Evolutionary conservation across 495 filamentous ascomycete genomes (phyloP).

Genomic region (Penicillium parvum): DNA sequence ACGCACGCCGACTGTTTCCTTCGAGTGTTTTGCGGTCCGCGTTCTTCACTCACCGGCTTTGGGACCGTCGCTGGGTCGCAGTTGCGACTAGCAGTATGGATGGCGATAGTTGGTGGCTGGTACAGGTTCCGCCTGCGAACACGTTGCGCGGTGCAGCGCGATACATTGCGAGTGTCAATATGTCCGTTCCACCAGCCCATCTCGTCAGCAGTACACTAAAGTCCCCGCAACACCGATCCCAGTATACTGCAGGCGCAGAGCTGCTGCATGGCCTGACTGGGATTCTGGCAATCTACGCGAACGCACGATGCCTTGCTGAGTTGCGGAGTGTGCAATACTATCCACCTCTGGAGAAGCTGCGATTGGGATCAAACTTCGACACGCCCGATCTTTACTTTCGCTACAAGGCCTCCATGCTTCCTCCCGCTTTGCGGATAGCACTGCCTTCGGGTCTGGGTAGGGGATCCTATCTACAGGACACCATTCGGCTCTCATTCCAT

Average conservation of each 20-base stretch:
- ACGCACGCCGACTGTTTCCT: conserved; percentile 57
- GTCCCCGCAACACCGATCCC: conserved; percentile 12
- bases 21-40: conserved; percentile 53
- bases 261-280: conserved; percentile 38
- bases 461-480: conserved; percentile 30
- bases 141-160: conserved; percentile 5
- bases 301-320: conserved; percentile 36
- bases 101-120: conserved; percentile 73
- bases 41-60: conserved; percentile 61
- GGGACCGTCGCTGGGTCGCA: conserved; percentile 63
- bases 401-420: conserved; percentile 32
- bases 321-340: conserved; percentile 28
- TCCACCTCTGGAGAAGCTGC: conserved; percentile 34
- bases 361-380: conserved; percentile 26
- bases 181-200: conserved; percentile 21
- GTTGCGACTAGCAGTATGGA: conserved; percentile 64
- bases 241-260: conserved; percentile 32
- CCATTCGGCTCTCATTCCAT: conserved; percentile 38
- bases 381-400: conserved; percentile 37
- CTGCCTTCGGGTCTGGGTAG: conserved; percentile 26
- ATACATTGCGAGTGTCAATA: conserved; percentile 5
- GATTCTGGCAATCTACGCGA: conserved; percentile 39
- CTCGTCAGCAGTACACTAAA: conserved; percentile 25
- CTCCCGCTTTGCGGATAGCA: conserved; percentile 27
- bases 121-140: conserved; percentile 46